Conservation (phyloP, 495 filamentous ascomycete genomes). For the Podospora pseudoanserina region DNA sequence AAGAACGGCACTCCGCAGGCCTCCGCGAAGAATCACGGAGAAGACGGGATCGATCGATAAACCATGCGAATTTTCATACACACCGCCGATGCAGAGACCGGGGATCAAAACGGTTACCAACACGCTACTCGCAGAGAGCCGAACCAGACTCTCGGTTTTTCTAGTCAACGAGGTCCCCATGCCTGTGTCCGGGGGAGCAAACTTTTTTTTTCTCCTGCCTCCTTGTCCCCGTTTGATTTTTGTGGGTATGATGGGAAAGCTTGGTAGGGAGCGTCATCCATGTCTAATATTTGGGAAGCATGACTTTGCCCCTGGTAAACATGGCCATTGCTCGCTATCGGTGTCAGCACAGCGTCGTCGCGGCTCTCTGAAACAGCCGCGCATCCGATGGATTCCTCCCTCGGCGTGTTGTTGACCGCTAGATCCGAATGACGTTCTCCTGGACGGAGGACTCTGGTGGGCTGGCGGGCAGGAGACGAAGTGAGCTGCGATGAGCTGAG, state of each 20-base stretch:
- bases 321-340: not conserved
- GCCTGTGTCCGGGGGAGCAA: not conserved
- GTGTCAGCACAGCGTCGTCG: not conserved
- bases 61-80: not conserved
- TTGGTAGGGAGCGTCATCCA: slow-evolving; percentile 1
- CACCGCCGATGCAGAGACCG: slow-evolving; percentile 9
- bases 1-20: not conserved
- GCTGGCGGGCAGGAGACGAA: not conserved
- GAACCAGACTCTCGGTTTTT: slow-evolving; percentile 4
- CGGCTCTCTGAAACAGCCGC: slow-evolving; percentile 7
- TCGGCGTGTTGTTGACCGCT: not conserved
- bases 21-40: not conserved
- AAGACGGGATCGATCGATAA: not conserved
- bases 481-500: slow-evolving; percentile 3
- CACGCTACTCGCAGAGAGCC: not conserved
- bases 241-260: not conserved
- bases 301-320: not conserved
- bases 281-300: not conserved
- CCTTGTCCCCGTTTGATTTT: not conserved
- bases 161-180: not conserved
- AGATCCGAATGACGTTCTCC: not conserved
- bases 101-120: not conserved
- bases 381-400: not conserved
- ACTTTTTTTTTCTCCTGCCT: not conserved
- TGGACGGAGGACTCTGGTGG: not conserved